These are phyloP conservation scores for Rhodocollybia butyracea DNA, from an alignment of 768 basidiomycete species.

Conservation along the genomic window DNA sequence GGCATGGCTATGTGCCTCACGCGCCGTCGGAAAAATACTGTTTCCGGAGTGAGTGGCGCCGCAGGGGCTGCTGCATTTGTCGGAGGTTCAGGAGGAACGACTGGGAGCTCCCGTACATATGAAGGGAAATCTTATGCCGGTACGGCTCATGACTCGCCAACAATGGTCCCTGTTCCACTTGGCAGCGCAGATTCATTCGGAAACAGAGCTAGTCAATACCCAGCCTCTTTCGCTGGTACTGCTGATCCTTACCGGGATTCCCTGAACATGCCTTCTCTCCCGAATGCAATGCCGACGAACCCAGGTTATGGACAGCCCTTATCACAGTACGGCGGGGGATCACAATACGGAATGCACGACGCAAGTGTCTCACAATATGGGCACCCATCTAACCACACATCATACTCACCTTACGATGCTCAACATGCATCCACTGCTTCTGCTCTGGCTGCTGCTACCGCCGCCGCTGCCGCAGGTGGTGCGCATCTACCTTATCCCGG, in stretches of 20 bases:
- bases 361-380: too few species aligned
- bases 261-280: not conserved
- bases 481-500: too few species aligned
- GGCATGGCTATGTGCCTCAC: slow-evolving; percentile 12
- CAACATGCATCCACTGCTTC: too few species aligned
- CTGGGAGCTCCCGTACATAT: not conserved
- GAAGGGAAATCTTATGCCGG: not conserved
- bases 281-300: too few species aligned
- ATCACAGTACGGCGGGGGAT: too few species aligned
- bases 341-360: too few species aligned
- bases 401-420: too few species aligned
- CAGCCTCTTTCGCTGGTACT: not conserved
- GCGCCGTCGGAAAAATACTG: slow-evolving; percentile 1
- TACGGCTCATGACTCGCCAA: not conserved
- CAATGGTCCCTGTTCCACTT: not conserved
- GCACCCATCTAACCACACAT: too few species aligned
- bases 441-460: too few species aligned
- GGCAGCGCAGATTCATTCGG: not conserved
- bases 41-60: not conserved
- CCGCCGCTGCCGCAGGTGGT: too few species aligned
- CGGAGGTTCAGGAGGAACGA: not conserved
- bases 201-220: not conserved
- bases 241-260: too few species aligned
- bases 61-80: not conserved
- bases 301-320: too few species aligned